Percentiles rank a stretch among this genome's conserved stretches.
phyloP scores from a whole-genome alignment of 768 basidiomycete species.

The Cystofilobasidium ferigula region DNA sequence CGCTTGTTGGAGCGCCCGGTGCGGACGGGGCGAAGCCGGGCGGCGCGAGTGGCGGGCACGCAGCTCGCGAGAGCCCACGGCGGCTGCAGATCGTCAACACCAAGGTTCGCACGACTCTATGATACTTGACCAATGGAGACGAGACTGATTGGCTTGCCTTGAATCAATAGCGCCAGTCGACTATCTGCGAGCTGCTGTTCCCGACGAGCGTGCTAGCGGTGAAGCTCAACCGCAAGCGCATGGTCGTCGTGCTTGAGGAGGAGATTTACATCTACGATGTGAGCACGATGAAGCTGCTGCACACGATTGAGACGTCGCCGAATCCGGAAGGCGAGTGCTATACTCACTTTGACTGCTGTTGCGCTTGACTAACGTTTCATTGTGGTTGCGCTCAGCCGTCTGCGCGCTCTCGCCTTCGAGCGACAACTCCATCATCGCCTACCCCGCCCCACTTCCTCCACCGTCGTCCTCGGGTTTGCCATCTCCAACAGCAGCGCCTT shows the following conservation, averaged over 20 bases:
- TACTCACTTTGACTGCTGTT: too few relatives aligned
- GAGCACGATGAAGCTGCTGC: conserved; percentile 90
- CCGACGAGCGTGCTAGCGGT: conserved; percentile 94
- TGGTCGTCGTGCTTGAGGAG: conserved; percentile 90
- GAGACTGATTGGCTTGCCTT: neutral
- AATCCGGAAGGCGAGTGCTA: conserved; percentile 82
- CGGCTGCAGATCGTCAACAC: conserved; percentile 98
- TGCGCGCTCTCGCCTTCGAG: conserved; percentile 88
- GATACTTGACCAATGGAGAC: neutral
- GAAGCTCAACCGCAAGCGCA: conserved; percentile 90
- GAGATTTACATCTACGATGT: conserved; percentile 99
- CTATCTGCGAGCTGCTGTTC: conserved; percentile 97
- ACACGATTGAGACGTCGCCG: conserved; percentile 91
- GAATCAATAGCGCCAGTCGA: conserved; percentile 73
- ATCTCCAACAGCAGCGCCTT: conserved; percentile 31
- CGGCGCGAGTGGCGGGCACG: conserved; percentile 14
- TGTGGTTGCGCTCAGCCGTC: conserved; percentile 50
- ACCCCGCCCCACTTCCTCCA: conserved; percentile 86
- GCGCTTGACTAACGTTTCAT: neutral
- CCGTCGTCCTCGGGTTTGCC: conserved; percentile 51
- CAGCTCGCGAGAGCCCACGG: conserved; percentile 80
- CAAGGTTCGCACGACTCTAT: conserved; percentile 52
- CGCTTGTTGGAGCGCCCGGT: conserved; percentile 67
- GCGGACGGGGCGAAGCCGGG: neutral
- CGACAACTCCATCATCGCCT: conserved; percentile 87